Evolutionary conservation across 225 moss, liverwort and hornwort genomes (phyloP).

Genomic region (Takakia lepidozioides): DNA sequence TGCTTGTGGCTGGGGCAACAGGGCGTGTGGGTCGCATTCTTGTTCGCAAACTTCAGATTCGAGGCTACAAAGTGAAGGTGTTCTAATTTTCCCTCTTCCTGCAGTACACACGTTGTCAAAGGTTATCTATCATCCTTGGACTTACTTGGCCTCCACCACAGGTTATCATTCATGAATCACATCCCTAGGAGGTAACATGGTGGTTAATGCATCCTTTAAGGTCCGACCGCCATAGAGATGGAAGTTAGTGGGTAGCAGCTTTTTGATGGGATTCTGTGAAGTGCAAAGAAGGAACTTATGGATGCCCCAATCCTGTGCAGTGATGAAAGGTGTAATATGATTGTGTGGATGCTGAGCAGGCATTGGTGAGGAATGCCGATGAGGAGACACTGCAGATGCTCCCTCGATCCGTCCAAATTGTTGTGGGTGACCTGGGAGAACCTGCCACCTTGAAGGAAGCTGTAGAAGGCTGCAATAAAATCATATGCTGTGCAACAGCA

Average conservation of each 20-base stretch:
- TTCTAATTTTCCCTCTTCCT: not conserved
- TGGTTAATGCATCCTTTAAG: too few species aligned
- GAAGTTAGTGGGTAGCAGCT: too few species aligned
- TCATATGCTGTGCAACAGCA: conserved; percentile 76
- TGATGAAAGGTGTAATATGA: too few species aligned
- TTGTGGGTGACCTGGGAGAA: conserved; percentile 71
- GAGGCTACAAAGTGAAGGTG: conserved; percentile 93
- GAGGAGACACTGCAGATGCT: conserved; percentile 64
- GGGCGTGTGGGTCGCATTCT: conserved; percentile 84
- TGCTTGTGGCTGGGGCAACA: conserved; percentile 85
- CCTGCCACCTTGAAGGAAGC: conserved; percentile 56
- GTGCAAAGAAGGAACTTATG: too few species aligned
- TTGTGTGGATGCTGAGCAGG: conserved; percentile 28
- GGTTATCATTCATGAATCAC: too few species aligned
- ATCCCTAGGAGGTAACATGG: too few species aligned
- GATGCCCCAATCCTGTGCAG: too few species aligned
- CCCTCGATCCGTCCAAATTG: conserved; percentile 75
- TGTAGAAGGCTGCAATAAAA: conserved; percentile 85
- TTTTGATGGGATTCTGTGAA: too few species aligned
- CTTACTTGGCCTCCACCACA: too few species aligned
- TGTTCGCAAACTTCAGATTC: conserved; percentile 73
- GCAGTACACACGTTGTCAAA: too few species aligned
- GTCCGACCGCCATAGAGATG: too few species aligned
- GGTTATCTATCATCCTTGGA: too few species aligned
- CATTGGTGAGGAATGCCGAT: conserved; percentile 60